These are phyloP conservation scores for Acidomyces sp. DNA, from an alignment of 495 filamentous ascomycete species.

Conservation along the genomic window DNA sequence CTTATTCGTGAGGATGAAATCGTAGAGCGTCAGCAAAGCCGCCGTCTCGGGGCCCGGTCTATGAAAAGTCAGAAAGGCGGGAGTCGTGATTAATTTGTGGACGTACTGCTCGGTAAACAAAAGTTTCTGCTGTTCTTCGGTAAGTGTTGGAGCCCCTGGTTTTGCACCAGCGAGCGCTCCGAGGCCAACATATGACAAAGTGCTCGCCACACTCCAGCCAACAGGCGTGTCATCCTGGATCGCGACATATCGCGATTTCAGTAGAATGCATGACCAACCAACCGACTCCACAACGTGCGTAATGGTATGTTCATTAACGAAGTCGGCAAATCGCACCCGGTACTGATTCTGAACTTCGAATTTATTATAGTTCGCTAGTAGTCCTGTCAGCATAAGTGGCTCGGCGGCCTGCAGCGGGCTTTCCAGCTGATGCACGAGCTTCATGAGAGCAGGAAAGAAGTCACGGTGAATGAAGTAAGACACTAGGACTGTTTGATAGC, in stretches of 20 bases:
- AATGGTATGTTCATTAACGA: slow-evolving; percentile 84
- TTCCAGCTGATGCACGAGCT: slow-evolving; percentile 80
- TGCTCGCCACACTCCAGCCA: slow-evolving; percentile 70
- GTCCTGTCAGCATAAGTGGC: slow-evolving; percentile 70
- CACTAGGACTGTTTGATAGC: slow-evolving; percentile 83
- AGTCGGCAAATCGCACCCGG: slow-evolving; percentile 86
- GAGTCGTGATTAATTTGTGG: no score
- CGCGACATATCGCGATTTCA: slow-evolving; percentile 68
- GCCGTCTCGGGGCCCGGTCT: slow-evolving; percentile 71
- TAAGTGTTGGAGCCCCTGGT: slow-evolving; percentile 42
- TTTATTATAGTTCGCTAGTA: slow-evolving; percentile 98
- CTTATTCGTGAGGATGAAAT: slow-evolving; percentile 90
- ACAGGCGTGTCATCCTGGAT: slow-evolving; percentile 86
- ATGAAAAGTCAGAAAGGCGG: no score
- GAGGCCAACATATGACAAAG: slow-evolving; percentile 74
- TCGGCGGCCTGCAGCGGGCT: slow-evolving; percentile 46
- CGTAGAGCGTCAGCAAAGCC: slow-evolving; percentile 73
- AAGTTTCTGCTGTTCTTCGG: slow-evolving; percentile 61
- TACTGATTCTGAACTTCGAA: slow-evolving; percentile 98
- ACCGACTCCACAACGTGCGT: slow-evolving; percentile 66
- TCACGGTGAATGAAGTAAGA: slow-evolving; percentile 94
- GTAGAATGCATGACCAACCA: slow-evolving; percentile 48
- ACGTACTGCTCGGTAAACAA: slow-evolving; percentile 60
- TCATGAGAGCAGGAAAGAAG: slow-evolving; percentile 88
- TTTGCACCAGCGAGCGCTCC: slow-evolving; percentile 58